Conservation (phyloP, 2,329 filamentous ascomycete genomes). For the Dothidotthia symphoricarpi region DNA sequence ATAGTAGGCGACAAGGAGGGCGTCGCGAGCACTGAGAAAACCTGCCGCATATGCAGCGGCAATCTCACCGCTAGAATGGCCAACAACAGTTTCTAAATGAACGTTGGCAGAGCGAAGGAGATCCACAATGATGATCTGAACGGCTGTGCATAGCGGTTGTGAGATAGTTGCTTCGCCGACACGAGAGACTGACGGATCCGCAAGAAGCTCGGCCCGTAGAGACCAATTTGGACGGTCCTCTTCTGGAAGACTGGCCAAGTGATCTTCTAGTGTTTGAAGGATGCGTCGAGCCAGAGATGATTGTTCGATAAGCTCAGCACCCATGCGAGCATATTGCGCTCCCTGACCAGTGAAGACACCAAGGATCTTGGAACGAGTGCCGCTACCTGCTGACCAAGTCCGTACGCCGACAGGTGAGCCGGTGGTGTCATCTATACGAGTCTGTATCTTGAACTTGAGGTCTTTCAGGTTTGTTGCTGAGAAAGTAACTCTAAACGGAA, state of each 20-base stretch:
- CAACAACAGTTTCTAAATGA: slow-evolving; percentile 6
- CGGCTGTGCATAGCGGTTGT: slow-evolving; percentile 24
- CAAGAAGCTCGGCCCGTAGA: slow-evolving; percentile 12
- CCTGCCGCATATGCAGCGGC: slow-evolving; percentile 24
- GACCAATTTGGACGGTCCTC: slow-evolving; percentile 7
- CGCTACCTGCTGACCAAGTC: not conserved
- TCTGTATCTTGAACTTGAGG: no score
- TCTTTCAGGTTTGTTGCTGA: not conserved
- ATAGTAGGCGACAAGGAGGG: slow-evolving; percentile 14
- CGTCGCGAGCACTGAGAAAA: slow-evolving; percentile 15
- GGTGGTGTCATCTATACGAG: no score
- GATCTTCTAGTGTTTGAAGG: no score
- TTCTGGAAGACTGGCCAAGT: no score
- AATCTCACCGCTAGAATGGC: slow-evolving; percentile 30
- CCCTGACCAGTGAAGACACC: slow-evolving; percentile 32
- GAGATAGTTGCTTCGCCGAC: slow-evolving; percentile 13
- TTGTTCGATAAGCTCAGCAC: slow-evolving; percentile 3
- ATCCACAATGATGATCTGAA: slow-evolving; percentile 25
- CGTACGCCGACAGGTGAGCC: no score
- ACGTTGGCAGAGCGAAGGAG: slow-evolving; percentile 16
- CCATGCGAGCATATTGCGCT: slow-evolving; percentile 31
- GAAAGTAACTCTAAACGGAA: not conserved
- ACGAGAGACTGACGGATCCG: slow-evolving; percentile 1
- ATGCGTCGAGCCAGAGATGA: no score
- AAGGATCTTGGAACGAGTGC: not conserved